Evolutionary conservation across 2,329 filamentous ascomycete species (phyloP), one percentile per base, ranked within the genome.

Genomic region (Trichoderma simmonsii): DNA sequence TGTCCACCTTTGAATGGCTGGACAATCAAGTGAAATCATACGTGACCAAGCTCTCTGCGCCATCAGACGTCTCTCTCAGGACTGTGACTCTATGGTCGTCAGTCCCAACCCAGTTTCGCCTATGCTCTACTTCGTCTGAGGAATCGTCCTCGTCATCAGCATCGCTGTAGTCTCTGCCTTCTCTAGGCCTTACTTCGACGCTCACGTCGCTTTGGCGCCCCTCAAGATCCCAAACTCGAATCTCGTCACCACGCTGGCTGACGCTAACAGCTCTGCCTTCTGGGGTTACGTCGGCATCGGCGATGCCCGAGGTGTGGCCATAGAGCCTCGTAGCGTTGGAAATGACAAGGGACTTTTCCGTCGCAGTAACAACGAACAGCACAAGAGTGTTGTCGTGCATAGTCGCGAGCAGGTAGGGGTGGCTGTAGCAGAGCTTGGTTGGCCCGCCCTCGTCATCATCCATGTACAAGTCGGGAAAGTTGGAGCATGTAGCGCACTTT

Each of bases 1-100:
- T 51, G n/a, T 48, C 30, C 30, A 9, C 43, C 21, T 6, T 59
- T 15, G 4, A 34, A 9, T 12, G n/a, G 21, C 15, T 28, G 3
- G 32, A 14, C 26, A 34, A 21, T 57, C 76, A 83, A n/a, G 92
- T 93, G 81, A 98, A 98, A 81, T 97, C 93, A 79, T 97, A 97
- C 57, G 96, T 90, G 78, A 95, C 87, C 74, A 97, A 81, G 73
- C 91, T 90, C 78, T 95, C 92, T 51, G 87, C 86, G 1, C 92
- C 92, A 30, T 88, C 84, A 30, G 83, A 81, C 74, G 89, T 88
- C 81, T 95, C 92, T 75, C 93, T 91, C 65, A 97, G 84, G 56
- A 97, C 89, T 73, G 97, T 91, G n/a, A 97, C 92, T 83, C 94
- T 94, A 81, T 97, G 93, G 57, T 97, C 93, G 77, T 97, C 94